These are phyloP conservation scores for Leishmania tarentolae DNA, from an alignment of 208 protist genomes.

Conservation along the genomic window DNA sequence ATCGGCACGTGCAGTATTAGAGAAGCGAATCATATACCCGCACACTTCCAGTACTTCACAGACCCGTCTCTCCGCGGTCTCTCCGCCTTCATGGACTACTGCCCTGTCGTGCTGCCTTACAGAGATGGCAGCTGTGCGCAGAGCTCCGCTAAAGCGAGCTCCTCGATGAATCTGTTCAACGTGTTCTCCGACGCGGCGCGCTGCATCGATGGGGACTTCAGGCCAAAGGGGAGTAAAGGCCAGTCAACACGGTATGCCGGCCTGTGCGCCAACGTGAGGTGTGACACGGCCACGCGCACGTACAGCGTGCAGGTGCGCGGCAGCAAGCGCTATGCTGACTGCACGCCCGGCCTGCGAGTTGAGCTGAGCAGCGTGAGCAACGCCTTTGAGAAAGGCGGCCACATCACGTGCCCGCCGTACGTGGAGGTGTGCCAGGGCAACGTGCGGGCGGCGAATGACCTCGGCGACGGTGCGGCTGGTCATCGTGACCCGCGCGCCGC, in stretches of 20 bases:
- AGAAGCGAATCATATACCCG: not conserved
- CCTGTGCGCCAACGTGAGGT: conserved; percentile 8
- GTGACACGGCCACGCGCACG: not conserved
- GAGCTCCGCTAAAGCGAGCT: not conserved
- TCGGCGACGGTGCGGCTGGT: not conserved
- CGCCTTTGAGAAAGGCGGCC: not conserved
- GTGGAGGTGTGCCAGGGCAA: conserved; percentile 6
- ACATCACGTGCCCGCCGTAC: not conserved
- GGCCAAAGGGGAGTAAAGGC: not conserved
- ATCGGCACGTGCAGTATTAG: not conserved
- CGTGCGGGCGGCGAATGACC: not conserved
- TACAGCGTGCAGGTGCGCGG: conserved; percentile 3
- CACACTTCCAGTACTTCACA: not conserved
- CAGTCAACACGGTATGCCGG: not conserved
- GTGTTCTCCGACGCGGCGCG: conserved; percentile 3
- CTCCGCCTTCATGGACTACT: not conserved
- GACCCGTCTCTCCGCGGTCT: not conserved
- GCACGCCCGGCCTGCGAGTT: not conserved
- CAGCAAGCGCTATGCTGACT: not conserved
- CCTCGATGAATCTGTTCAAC: not conserved
- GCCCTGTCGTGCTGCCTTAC: not conserved
- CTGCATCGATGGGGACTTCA: not conserved
- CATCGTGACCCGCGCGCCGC: too few relatives aligned
- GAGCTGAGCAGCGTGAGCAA: not conserved
- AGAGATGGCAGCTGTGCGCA: not conserved